A percentile compares a stretch with the other conserved stretches of the same genome.
These are phyloP conservation scores for Lactuca saligna DNA, from an alignment of 129 eudicot genomes.

Conservation along the genomic window DNA sequence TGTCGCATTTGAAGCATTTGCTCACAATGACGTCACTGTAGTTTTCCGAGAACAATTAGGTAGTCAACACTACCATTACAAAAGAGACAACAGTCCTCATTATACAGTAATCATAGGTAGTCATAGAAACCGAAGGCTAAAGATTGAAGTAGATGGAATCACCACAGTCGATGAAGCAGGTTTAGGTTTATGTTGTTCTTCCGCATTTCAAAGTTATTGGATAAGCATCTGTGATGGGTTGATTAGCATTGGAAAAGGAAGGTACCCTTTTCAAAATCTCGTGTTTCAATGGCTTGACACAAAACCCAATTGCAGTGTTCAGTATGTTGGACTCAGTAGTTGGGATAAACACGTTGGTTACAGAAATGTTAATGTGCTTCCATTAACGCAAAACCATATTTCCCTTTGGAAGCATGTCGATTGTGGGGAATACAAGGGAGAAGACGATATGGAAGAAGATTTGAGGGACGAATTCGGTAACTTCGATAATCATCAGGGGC, in stretches of 20 bases:
- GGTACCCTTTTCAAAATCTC: constrained; percentile 94
- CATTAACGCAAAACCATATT: constrained; percentile 77
- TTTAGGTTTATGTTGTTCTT: constrained; percentile 74
- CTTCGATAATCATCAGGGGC: constrained; percentile 61
- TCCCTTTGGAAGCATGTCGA: constrained; percentile 91
- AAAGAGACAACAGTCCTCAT: constrained; percentile 83
- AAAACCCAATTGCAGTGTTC: constrained; percentile 86
- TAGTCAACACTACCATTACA: constrained; percentile 95
- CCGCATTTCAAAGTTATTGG: constrained; percentile 96
- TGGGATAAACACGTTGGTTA: constrained; percentile 99
- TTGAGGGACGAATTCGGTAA: constrained; percentile 50
- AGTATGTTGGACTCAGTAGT: constrained; percentile 95
- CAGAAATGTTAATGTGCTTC: constrained; percentile 84
- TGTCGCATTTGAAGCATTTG: constrained; percentile 93
- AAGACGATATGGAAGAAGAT: constrained; percentile 65
- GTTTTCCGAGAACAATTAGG: constrained; percentile 93
- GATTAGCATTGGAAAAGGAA: constrained; percentile 89
- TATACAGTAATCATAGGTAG: constrained; percentile 89
- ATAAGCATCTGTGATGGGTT: constrained; percentile 89
- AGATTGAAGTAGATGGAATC: constrained; percentile 84
- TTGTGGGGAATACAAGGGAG: constrained; percentile 51
- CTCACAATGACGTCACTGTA: constrained; percentile 91
- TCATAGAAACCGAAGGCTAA: constrained; percentile 74
- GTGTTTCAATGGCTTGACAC: constrained; percentile 95
- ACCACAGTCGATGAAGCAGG: constrained; percentile 91